Base-by-base conservation (phyloP, 2,329 filamentous ascomycete species). In the Claviceps sorghi region DNA sequence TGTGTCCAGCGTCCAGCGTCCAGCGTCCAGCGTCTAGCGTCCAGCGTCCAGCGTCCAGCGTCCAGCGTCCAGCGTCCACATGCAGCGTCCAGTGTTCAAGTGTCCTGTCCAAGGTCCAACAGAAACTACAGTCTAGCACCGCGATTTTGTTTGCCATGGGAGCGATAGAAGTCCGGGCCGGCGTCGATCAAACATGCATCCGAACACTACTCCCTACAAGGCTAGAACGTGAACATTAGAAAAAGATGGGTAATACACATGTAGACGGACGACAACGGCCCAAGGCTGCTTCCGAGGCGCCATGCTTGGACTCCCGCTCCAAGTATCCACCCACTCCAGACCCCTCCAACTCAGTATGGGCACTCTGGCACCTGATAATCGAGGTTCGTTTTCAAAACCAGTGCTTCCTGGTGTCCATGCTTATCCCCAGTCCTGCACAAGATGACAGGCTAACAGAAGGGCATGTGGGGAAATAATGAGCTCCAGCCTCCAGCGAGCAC, bases 251-350 rank as follows among this genome's bases (percentile, higher is more conserved):
- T 17, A 44, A n/a, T 22, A 38, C 26, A 42, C 15, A 26, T 48
- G 13, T 30, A 19, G 43, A 51, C 47, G 53, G 30, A 32, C 46
- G 46, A 36, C 32, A 49, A 30, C 32, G 29, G 45, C n/a, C 34
- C 45, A 26, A 55, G 58, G 58, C 50, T 58, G 56, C 57, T 59
- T 56, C 58, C 58, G 58, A 59, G 52, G 55, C 54, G 46, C 55
- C 56, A 50, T 58, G 55, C 52, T 59, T 56, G 53, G 52, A 54
- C 54, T 59, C 57, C 57, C 58, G 58, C 53, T 21, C n/a, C 2
- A 38, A 29, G 46, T 50, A 57, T 57, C 58, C 58, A 57, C 56
- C 42, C 21, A 52, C 45, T 53, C 53, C 55, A 49, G 30, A 40
- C 48, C 32, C 36, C 45, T 53, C 52, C 43, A 45, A 50, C 40